Base-by-base conservation (phyloP, 768 basidiomycete species). In the Amanita inopinata region DNA sequence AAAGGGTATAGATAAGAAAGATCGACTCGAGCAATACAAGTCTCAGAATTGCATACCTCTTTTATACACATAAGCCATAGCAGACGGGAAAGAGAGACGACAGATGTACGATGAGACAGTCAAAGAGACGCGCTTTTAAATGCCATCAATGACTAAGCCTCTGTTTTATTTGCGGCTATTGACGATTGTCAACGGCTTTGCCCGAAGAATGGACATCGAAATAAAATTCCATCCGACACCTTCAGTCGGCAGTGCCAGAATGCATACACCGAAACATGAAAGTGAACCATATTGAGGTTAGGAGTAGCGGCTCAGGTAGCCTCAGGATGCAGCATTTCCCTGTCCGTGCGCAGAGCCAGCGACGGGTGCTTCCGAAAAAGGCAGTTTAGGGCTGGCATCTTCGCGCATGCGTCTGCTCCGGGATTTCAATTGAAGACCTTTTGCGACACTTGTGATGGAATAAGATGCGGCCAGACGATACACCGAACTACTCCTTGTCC, bases 1-100 rank as follows among this genome's bases (percentile, higher is more conserved):
- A 20, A 7, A 24, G 18, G 30, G 9, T 10, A 34, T 5, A 31
- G 31, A 48, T 40, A 5, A 53, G 46, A 32, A 28, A 9, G 39
- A 38, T 43, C 30, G 45, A 23, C 5, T 10, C 28, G 17, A 24
- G 6, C n/a, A 10, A 5, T 14, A 17, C 15, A 38, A 23, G 19
- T 49, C 28, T 32, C 18, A 27, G 6, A 33, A 25, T 35, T 9
- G 47, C 57, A 44, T 7, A 61, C 61, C 59, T 60, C 61, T 52
- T 47, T 63, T 63, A 46, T 53, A 61, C 24, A 63, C 61, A 40
- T 53, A 61, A 7, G 59, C 56, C 53, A 55, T 54, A 1, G 30
- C 15, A 39, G 45, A 39, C 27, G 17, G 20, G 37, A 25, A 22
- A 23, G 17, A 10, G 33, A 44, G 45, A 24, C 14, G 24, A 36